Conservation (phyloP, 306 rosid species). For the Psophocarpus tetragonolobus region DNA sequence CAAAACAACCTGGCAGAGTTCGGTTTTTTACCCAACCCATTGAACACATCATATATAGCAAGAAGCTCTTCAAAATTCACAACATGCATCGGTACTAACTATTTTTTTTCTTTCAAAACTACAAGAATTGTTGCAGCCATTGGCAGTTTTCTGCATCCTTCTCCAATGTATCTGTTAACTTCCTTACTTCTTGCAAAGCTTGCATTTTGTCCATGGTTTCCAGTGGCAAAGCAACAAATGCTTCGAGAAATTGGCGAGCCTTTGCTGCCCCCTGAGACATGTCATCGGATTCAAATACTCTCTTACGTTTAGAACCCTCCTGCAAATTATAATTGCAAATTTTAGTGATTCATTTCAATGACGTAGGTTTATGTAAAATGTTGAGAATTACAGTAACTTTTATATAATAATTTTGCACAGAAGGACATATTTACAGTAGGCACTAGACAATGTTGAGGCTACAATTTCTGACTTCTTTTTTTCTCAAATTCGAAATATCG, state of each 20-base stretch:
- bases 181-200: slow-evolving; percentile 60
- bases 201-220: slow-evolving; percentile 71
- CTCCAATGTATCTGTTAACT: slow-evolving; percentile 67
- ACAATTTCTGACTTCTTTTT: not conserved
- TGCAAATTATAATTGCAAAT: slow-evolving; percentile 35
- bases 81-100: slow-evolving; percentile 27
- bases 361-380: not conserved
- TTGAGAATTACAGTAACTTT: too few relatives aligned
- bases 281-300: slow-evolving; percentile 64
- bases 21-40: slow-evolving; percentile 10
- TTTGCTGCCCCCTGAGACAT: slow-evolving; percentile 68
- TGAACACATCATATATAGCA: slow-evolving; percentile 30
- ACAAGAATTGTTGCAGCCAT: slow-evolving; percentile 84
- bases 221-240: slow-evolving; percentile 70
- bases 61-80: slow-evolving; percentile 37
- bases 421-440: not conserved
- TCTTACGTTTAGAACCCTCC: slow-evolving; percentile 77
- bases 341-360: slow-evolving; percentile 10
- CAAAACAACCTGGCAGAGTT: slow-evolving; percentile 6
- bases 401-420: slow-evolving; percentile 12
- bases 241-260: slow-evolving; percentile 72
- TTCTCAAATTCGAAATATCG: not conserved
- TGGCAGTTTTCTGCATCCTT: slow-evolving; percentile 64
- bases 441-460: not conserved
- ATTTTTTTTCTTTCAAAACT: slow-evolving; percentile 11